phyloP scores from a whole-genome alignment of 1,284 basidiomycete genomes.

The Tylopilus sp. region DNA sequence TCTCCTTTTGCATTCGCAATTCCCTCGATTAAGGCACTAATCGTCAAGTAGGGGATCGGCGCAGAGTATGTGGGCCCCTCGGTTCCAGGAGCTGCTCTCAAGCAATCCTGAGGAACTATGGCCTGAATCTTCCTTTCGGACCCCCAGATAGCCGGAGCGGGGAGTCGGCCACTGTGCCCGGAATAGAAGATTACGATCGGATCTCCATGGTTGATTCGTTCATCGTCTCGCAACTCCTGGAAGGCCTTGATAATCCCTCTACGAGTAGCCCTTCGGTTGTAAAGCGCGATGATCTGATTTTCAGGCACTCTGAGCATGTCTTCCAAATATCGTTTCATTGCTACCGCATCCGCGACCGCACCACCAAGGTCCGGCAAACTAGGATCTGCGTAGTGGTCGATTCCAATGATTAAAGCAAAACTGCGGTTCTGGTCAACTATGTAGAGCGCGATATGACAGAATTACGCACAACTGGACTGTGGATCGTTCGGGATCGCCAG shows the following conservation, averaged over 20 bases:
- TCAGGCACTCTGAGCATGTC: neutral
- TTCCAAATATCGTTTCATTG: neutral
- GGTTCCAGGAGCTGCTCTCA: too few species aligned
- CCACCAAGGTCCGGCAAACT: neutral
- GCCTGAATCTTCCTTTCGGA: neutral
- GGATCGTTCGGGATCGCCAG: neutral
- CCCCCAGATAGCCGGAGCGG: neutral
- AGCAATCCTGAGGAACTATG: neutral
- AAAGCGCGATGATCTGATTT: neutral
- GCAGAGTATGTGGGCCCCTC: neutral
- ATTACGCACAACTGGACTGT: neutral
- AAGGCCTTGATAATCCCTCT: neutral
- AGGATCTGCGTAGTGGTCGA: neutral
- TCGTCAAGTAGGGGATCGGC: slow-evolving; percentile 1
- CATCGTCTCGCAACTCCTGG: neutral
- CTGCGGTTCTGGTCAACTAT: neutral
- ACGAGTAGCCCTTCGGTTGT: neutral
- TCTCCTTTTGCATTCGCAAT: slow-evolving; percentile 2
- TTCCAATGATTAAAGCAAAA: slow-evolving; percentile 5
- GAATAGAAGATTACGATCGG: slow-evolving; percentile 6
- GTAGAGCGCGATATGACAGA: neutral
- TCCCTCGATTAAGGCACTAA: neutral
- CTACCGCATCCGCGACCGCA: neutral
- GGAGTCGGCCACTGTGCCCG: neutral
- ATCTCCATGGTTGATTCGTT: slow-evolving; percentile 1